Percentiles rank a stretch among this genome's conserved stretches.
phyloP scores from a whole-genome alignment of 371 early-diverging fungal genomes.

The Mortierella sp. region DNA sequence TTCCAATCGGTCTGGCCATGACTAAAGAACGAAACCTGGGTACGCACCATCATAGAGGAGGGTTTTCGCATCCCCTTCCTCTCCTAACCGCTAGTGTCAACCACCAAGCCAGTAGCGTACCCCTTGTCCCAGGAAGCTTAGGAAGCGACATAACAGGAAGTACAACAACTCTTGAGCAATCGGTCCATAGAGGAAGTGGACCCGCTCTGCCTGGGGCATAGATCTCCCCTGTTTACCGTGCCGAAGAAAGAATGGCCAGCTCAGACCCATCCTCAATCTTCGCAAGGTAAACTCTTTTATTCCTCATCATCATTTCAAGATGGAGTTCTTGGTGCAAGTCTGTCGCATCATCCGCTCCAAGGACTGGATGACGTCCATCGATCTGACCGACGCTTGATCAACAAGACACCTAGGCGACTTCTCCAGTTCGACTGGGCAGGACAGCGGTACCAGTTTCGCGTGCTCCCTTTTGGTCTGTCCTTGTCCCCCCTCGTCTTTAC shows the following conservation, averaged over 20 bases:
- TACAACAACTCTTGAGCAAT: neutral
- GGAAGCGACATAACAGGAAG: neutral
- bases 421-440: conserved; percentile 51
- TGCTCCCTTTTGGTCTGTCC: conserved; percentile 55
- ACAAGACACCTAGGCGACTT: conserved; percentile 15
- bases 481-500: conserved; percentile 50
- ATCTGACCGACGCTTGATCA: neutral
- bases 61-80: conserved; percentile 30
- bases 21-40: conserved; percentile 18
- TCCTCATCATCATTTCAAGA: conserved; percentile 30
- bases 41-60: conserved; percentile 17
- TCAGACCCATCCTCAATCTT: conserved; percentile 43
- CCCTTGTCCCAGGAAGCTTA: conserved; percentile 2
- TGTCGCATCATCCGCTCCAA: conserved; percentile 1
- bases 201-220: conserved; percentile 16
- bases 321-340: conserved; percentile 27
- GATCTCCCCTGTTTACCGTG: conserved; percentile 37
- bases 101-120: conserved; percentile 3
- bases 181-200: conserved; percentile 23
- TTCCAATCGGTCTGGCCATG: conserved; percentile 19
- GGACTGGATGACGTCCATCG: conserved; percentile 14
- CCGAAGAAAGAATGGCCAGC: conserved; percentile 43
- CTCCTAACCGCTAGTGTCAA: neutral
- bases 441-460: conserved; percentile 38
- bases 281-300: conserved; percentile 30